Evolutionary conservation across 768 basidiomycete species (phyloP).

Genomic region (Boletus sp.): DNA sequence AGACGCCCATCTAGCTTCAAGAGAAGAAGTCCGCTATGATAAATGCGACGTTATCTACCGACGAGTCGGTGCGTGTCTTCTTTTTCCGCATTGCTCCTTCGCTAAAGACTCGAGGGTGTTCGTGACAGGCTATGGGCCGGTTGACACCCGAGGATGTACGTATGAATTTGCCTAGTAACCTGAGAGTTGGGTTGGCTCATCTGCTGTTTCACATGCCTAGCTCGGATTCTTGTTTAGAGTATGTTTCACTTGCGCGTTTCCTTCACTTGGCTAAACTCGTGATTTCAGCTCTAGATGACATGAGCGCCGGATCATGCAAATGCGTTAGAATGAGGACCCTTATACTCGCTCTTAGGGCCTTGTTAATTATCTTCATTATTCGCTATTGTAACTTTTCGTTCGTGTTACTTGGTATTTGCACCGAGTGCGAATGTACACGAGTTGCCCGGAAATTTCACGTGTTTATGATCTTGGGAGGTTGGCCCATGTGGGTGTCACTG

Average conservation of each 20-base stretch:
- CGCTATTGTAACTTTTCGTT: not conserved
- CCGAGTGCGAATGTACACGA: too few species aligned
- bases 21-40: slow-evolving; percentile 98
- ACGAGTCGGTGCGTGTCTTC: slow-evolving; percentile 60
- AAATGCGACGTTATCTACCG: slow-evolving; percentile 78
- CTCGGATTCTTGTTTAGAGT: slow-evolving; percentile 49
- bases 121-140: slow-evolving; percentile 80
- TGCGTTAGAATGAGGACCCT: not conserved
- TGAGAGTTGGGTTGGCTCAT: slow-evolving; percentile 4
- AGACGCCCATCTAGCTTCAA: slow-evolving; percentile 57
- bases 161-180: not conserved
- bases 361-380: not conserved
- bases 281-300: slow-evolving; percentile 19
- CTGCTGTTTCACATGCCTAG: slow-evolving; percentile 21
- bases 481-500: too few species aligned
- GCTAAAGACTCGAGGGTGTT: slow-evolving; percentile 5
- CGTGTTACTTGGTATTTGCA: not conserved
- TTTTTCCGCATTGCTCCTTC: slow-evolving; percentile 1
- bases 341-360: not conserved
- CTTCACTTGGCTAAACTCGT: not conserved
- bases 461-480: not conserved
- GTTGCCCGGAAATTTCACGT: not conserved
- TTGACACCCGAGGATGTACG: slow-evolving; percentile 82
- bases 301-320: not conserved
- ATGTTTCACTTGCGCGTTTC: slow-evolving; percentile 12